These are phyloP conservation scores for Lodderomyces jiufengensis DNA, from an alignment of 1,139 yeast species.

Conservation along the genomic window DNA sequence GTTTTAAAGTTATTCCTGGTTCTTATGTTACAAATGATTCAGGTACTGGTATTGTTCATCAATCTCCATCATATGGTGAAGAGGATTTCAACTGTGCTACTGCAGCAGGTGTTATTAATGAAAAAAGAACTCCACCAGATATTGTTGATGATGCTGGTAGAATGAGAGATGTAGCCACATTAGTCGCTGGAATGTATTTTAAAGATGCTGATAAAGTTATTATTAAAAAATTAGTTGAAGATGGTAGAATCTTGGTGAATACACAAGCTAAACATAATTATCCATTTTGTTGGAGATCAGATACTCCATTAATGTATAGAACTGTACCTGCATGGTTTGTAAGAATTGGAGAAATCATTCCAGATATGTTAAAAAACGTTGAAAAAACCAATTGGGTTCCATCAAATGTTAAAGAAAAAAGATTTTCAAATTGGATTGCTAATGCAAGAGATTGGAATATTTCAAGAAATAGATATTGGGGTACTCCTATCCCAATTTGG, in stretches of 20 bases:
- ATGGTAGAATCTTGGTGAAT: slow-evolving; percentile 70
- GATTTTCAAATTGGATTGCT: slow-evolving; percentile 96
- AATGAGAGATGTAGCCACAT: slow-evolving; percentile 70
- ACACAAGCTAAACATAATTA: slow-evolving; percentile 91
- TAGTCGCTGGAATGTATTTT: slow-evolving; percentile 80
- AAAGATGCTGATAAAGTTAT: slow-evolving; percentile 94
- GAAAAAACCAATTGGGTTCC: slow-evolving; percentile 96
- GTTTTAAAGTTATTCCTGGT: slow-evolving; percentile 76
- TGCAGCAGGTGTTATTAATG: slow-evolving; percentile 69
- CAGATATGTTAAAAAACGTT: slow-evolving; percentile 84
- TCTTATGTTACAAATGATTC: slow-evolving; percentile 88
- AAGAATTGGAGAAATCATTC: slow-evolving; percentile 79
- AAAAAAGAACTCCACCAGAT: slow-evolving; percentile 74
- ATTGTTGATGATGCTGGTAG: slow-evolving; percentile 92
- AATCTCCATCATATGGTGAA: slow-evolving; percentile 99
- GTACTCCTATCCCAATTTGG: slow-evolving; percentile 99
- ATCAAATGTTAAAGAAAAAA: slow-evolving; percentile 78
- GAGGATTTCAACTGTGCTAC: slow-evolving; percentile 88
- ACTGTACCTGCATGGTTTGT: slow-evolving; percentile 99
- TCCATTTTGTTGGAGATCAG: slow-evolving; percentile 99
- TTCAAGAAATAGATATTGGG: slow-evolving; percentile 99
- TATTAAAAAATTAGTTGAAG: slow-evolving; percentile 75
- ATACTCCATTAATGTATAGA: slow-evolving; percentile 93
- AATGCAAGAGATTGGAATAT: slow-evolving; percentile 99
- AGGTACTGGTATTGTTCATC: slow-evolving; percentile 99